Conservation (phyloP, 352 stramenopile genomes). For the Plasmopara halstedii region DNA sequence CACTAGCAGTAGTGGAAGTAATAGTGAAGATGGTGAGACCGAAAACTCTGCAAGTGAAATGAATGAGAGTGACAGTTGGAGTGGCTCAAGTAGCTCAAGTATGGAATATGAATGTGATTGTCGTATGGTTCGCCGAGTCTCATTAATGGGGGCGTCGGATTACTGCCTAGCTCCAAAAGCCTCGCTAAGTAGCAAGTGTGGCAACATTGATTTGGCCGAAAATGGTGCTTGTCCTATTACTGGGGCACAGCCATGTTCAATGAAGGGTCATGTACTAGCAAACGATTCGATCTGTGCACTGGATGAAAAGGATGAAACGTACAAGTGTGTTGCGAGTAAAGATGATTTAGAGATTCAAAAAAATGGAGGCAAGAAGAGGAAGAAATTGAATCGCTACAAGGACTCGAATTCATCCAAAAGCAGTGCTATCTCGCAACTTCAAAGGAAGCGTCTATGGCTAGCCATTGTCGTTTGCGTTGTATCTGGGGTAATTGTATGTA, state of each 20-base stretch:
- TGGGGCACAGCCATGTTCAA: slow-evolving; percentile 47
- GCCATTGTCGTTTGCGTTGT: slow-evolving; percentile 15
- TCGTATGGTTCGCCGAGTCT: slow-evolving; percentile 35
- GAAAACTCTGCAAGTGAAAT: slow-evolving; percentile 3
- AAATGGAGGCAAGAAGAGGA: slow-evolving; percentile 38
- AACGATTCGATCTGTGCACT: slow-evolving; percentile 54
- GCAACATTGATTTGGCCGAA: slow-evolving; percentile 43
- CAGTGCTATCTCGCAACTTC: background rate
- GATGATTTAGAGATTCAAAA: slow-evolving; percentile 60
- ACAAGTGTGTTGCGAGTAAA: slow-evolving; percentile 65
- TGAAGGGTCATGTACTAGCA: slow-evolving; percentile 47
- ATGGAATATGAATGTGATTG: slow-evolving; percentile 41
- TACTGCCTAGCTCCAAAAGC: slow-evolving; percentile 50
- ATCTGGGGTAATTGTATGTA: slow-evolving; percentile 14
- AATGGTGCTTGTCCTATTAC: slow-evolving; percentile 43
- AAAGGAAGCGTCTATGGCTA: slow-evolving; percentile 15
- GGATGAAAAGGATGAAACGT: slow-evolving; percentile 54
- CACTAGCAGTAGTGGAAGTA: background rate
- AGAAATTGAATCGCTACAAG: slow-evolving; percentile 11
- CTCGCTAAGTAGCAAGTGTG: slow-evolving; percentile 51
- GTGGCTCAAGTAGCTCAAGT: slow-evolving; percentile 19
- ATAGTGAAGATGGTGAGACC: background rate
- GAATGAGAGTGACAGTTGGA: slow-evolving; percentile 14
- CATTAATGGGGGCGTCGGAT: slow-evolving; percentile 63
- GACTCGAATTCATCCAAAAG: slow-evolving; percentile 14